These are phyloP conservation scores for Sclerotinia nivalis DNA, from an alignment of 2,329 filamentous ascomycete species.

Conservation along the genomic window DNA sequence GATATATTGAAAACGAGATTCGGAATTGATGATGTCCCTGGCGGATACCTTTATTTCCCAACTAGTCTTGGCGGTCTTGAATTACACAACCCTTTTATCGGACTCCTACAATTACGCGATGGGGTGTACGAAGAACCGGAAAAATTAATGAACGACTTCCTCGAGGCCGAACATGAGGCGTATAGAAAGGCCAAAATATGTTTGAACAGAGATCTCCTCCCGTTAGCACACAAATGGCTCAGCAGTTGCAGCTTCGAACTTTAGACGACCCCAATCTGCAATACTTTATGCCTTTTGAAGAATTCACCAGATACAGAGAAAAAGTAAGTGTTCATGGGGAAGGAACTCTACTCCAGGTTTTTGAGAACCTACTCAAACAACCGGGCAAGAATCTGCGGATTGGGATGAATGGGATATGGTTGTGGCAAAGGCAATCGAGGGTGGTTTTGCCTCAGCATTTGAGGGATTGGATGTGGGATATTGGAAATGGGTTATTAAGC, in stretches of 20 bases:
- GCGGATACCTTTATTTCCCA: slow-evolving; percentile 47
- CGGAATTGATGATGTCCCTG: slow-evolving; percentile 43
- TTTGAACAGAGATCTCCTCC: slow-evolving; percentile 38
- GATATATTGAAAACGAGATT: slow-evolving; percentile 53
- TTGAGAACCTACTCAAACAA: slow-evolving; percentile 30
- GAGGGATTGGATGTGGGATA: slow-evolving; percentile 37
- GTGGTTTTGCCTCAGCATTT: background rate
- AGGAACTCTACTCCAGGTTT: slow-evolving; percentile 38
- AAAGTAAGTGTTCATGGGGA: slow-evolving; percentile 32
- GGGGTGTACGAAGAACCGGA: slow-evolving; percentile 34
- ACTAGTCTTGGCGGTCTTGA: slow-evolving; percentile 46
- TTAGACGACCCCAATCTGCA: background rate
- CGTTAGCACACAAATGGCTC: background rate
- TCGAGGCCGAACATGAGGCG: slow-evolving; percentile 41
- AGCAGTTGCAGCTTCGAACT: background rate
- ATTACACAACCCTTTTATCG: slow-evolving; percentile 47
- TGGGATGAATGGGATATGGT: slow-evolving; percentile 27
- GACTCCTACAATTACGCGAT: slow-evolving; percentile 38
- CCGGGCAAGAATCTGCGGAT: slow-evolving; percentile 38
- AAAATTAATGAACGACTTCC: slow-evolving; percentile 36
- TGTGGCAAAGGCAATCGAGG: slow-evolving; percentile 15
- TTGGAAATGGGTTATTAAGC: slow-evolving; percentile 44
- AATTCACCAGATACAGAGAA: slow-evolving; percentile 44
- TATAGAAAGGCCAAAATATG: slow-evolving; percentile 41
- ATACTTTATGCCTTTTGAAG: slow-evolving; percentile 46